A percentile compares a stretch with the other conserved stretches of the same genome.
Conservation (phyloP, 2,329 filamentous ascomycete genomes). For the Hymenoscyphus fructigenus region DNA sequence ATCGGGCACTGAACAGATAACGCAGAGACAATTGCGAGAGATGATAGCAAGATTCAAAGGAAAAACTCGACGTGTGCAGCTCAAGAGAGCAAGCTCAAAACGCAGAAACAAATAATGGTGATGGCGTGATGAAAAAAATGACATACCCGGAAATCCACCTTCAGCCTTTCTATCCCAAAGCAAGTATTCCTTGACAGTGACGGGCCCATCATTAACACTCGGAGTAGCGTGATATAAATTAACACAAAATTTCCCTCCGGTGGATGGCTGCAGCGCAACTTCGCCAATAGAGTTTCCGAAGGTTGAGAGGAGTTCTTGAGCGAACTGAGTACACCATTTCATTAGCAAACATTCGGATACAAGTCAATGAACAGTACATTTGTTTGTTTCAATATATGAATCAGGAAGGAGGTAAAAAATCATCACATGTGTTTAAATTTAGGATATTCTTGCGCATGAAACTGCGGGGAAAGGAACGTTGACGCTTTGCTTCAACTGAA, state of each 20-base stretch:
- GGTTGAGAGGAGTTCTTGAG: conserved; percentile 91
- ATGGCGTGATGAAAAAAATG: neutral
- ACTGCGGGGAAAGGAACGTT: conserved; percentile 12
- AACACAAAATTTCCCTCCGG: conserved; percentile 80
- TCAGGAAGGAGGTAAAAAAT: neutral
- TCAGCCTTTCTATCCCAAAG: conserved; percentile 88
- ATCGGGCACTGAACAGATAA: too few relatives aligned
- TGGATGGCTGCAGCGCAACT: conserved; percentile 80
- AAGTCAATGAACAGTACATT: neutral
- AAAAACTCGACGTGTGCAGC: too few relatives aligned
- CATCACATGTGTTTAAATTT: conserved; percentile 10
- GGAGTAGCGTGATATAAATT: conserved; percentile 50
- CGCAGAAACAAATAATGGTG: neutral
- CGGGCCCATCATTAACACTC: conserved; percentile 13
- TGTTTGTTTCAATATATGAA: neutral
- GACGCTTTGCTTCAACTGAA: neutral
- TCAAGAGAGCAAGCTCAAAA: neutral
- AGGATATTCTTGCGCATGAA: neutral
- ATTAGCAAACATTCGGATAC: neutral
- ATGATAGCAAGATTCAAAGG: too few relatives aligned
- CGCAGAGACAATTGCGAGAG: too few relatives aligned
- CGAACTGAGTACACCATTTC: conserved; percentile 63
- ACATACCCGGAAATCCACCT: conserved; percentile 77
- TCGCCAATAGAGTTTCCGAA: conserved; percentile 84
- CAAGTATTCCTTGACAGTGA: conserved; percentile 47